Evolutionary conservation across 148 eudicot genomes (phyloP).

Genomic region (Camellia japonica): DNA sequence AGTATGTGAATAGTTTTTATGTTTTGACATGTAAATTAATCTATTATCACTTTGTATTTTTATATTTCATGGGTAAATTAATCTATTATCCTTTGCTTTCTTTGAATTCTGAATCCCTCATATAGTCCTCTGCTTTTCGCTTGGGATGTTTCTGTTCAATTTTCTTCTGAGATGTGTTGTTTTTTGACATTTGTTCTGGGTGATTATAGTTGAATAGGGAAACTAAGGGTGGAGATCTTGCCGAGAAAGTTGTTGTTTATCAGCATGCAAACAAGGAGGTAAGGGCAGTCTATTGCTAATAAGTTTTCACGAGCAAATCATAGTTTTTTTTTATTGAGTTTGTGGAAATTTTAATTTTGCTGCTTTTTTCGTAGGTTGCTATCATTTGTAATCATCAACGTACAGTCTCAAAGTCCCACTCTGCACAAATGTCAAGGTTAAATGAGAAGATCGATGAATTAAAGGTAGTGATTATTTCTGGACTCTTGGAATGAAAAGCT

Average conservation of each 20-base stretch:
- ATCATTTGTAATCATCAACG: constrained; percentile 99
- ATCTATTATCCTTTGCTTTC: not conserved
- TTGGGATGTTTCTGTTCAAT: not conserved
- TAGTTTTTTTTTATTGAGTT: not conserved
- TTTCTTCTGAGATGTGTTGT: not conserved
- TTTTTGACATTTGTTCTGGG: constrained; percentile 16
- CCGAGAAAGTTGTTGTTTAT: constrained; percentile 65
- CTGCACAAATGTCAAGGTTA: constrained; percentile 73
- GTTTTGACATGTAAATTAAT: too few relatives aligned
- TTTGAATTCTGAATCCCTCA: not conserved
- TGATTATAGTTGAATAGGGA: constrained; percentile 55
- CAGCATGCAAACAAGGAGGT: constrained; percentile 95
- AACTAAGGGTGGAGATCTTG: constrained; percentile 70
- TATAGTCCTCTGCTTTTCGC: not conserved
- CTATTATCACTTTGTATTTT: too few relatives aligned
- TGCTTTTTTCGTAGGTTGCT: constrained; percentile 66
- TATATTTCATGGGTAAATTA: too few relatives aligned
- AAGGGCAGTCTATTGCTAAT: constrained; percentile 8
- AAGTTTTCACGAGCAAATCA: not conserved
- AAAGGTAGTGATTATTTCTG: constrained; percentile 45
- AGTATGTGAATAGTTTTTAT: too few relatives aligned
- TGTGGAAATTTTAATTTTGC: constrained; percentile 16
- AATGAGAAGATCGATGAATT: constrained; percentile 69
- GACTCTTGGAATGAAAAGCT: not conserved
- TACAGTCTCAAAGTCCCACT: constrained; percentile 81